Evolutionary conservation across 768 basidiomycete species (phyloP).

Genomic region (Suillus alpinus): DNA sequence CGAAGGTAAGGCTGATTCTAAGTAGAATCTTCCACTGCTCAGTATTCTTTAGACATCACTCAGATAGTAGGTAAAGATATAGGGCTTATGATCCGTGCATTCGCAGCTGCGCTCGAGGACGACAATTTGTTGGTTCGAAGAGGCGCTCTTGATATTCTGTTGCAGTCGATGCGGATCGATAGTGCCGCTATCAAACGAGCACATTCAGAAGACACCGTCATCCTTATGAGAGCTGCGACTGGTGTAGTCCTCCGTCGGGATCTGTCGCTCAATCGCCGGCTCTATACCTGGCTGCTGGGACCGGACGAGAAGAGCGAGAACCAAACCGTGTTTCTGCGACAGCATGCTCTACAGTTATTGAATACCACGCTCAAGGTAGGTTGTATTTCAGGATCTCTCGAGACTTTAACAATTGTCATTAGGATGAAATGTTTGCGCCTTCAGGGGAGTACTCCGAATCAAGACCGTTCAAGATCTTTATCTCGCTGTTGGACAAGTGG

Average conservation of each 20-base stretch:
- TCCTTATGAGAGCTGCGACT: slow-evolving; percentile 84
- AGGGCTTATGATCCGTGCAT: slow-evolving; percentile 92
- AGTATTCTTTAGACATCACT: slow-evolving; percentile 49
- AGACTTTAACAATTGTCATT: slow-evolving; percentile 4
- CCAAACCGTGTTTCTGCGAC: slow-evolving; percentile 69
- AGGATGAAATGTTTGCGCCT: slow-evolving; percentile 78
- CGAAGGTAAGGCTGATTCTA: slow-evolving; percentile 52
- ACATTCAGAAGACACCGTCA: slow-evolving; percentile 66
- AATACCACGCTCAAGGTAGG: slow-evolving; percentile 64
- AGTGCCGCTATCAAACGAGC: slow-evolving; percentile 68
- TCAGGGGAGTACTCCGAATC: slow-evolving; percentile 74
- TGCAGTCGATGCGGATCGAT: slow-evolving; percentile 73
- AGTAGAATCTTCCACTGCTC: slow-evolving; percentile 2
- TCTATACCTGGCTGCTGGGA: slow-evolving; percentile 93
- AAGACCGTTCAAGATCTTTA: slow-evolving; percentile 92
- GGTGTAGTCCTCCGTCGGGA: slow-evolving; percentile 91
- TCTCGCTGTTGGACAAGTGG: slow-evolving; percentile 95
- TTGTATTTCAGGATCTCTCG: slow-evolving; percentile 1
- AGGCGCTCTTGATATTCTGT: slow-evolving; percentile 79
- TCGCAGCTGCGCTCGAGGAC: slow-evolving; percentile 89
- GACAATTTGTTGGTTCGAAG: slow-evolving; percentile 89
- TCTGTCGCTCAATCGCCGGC: slow-evolving; percentile 84
- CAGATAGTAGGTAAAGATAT: slow-evolving; percentile 79
- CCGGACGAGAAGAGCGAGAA: slow-evolving; percentile 72
- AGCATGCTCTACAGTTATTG: slow-evolving; percentile 72